Base-by-base conservation (phyloP, 345 rosid species). In the Camelina sativa region DNA sequence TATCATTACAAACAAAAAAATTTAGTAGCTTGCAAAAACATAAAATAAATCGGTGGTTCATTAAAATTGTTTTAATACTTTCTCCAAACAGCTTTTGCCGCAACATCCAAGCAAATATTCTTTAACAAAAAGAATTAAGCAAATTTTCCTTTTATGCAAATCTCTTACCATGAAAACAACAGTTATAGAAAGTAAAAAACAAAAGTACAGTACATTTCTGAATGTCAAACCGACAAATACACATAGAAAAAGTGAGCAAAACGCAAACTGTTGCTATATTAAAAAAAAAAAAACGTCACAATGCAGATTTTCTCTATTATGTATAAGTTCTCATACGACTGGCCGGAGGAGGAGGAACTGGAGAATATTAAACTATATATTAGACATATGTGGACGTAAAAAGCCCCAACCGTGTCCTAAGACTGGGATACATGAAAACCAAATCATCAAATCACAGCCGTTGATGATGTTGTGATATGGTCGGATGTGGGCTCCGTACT, bases 401-500 rank as follows among this genome's bases (percentile, higher is more conserved):
- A 54, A 55, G 35, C 35, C 51, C 51, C 58, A 69, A 23, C 3
- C 15, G 30, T 76, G 76, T 76, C 76, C 41, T 56, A 55, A 64
- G 61, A 76, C 63, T 54, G 9, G 44, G 46, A 76, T 70, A 50
- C 76, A 70, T 47, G 46, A 47, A 62, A 55, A 12, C 43, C 15
- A 8, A 41, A 30, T 10, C 16, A 54, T 54, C 46, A 55, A 62
- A 69, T 62, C 37, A 16, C 60, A 63, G 41, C 71, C 76, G 67
- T 62, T 62, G 19, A 50, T 52, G 47, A 76, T 53, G 16, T 43
- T 25, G 52, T 54, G 34, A 63, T 76, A 30, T 34, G 65, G 66
- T 63, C 53, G 11, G 44, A 4, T 71, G 71, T 76, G 66, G 76
- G 61, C 32, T 76, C 80, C 62, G 44, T 43, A 50, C 51, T 76